phyloP scores from a whole-genome alignment of 257 asterid genomes.

The Fraxinus cuspidata region DNA sequence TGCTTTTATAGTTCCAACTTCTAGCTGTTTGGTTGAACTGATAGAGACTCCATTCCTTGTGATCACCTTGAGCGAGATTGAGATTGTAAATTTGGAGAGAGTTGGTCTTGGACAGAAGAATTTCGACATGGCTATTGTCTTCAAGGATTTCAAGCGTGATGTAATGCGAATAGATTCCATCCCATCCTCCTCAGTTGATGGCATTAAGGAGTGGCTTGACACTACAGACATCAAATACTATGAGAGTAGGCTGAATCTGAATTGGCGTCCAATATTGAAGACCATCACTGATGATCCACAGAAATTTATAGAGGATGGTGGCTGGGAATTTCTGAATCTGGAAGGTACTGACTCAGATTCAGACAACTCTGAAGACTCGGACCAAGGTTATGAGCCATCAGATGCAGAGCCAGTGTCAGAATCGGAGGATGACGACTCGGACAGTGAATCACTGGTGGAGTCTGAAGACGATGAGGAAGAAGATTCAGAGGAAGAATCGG shows the following conservation, averaged over 20 bases:
- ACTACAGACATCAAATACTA: conserved; percentile 74
- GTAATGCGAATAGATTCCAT: conserved; percentile 72
- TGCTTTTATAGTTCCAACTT: conserved; percentile 67
- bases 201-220: conserved; percentile 79
- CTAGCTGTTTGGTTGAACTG: conserved; percentile 73
- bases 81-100: conserved; percentile 73
- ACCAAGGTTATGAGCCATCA: conserved; percentile 69
- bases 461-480: conserved; percentile 70
- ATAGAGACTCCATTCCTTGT: conserved; percentile 73
- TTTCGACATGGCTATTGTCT: conserved; percentile 75
- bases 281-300: conserved; percentile 68
- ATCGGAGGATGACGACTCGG: conserved; percentile 65
- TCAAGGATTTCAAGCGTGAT: conserved; percentile 76
- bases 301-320: conserved; percentile 67
- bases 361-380: conserved; percentile 60
- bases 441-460: conserved; percentile 66
- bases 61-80: conserved; percentile 59
- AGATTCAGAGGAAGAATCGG: conserved; percentile 47
- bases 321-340: conserved; percentile 83
- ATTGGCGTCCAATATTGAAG: conserved; percentile 69
- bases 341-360: conserved; percentile 74
- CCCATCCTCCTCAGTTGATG: conserved; percentile 64
- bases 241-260: conserved; percentile 80
- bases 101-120: conserved; percentile 89
- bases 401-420: conserved; percentile 73